Evolutionary conservation across 108 stramenopile species (phyloP), one percentile per base, ranked within the genome.

Genomic region (Cyclotella distinguenda): DNA sequence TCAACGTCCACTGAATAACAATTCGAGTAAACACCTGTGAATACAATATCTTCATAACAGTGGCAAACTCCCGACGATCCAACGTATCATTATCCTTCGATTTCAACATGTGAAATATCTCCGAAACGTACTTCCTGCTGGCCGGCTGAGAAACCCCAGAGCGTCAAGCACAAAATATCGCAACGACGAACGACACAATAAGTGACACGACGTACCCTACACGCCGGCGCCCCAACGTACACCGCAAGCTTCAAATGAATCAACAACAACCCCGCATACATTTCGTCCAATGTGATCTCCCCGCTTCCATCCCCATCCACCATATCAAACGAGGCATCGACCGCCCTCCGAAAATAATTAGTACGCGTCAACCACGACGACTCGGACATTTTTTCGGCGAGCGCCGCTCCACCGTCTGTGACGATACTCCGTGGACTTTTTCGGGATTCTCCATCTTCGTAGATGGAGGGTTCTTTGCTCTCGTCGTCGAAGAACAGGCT

Each of bases 181-280:
- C n/a, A 16, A 1, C 16, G 34, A 57, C 63, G 27, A 51, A 35
- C 34, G 18, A 66, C 10, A 42, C n/a, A 60, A 44, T 39, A 34
- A 26, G 33, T 0, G 11, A 52, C 7, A 35, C 13, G 6, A 69
- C 82, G 38, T 34, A 84, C 83, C 78, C 75, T 75, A 60, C 91
- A 89, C 38, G 91, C 91, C 3, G 91, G 83, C 18, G 91, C 79
- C 13, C 91, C 91, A 11, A 80, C 83, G 67, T 86, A 89, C n/a
- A 66, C 66, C 8, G 85, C 91, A 49, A 88, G 48, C 27, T 87
- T 84, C 49, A 93, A 73, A 69, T 93, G 91, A 71, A 93, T 85
- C 54, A 88, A 61, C 12, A 93, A 53, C 50, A 93, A 45, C 16
- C 88, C 91, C 3, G 83, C 47, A 65, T 93, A 89, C 49, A 93